Base-by-base conservation (phyloP, 1,284 basidiomycete genomes). In the Sanguinoderma infundibulare region DNA sequence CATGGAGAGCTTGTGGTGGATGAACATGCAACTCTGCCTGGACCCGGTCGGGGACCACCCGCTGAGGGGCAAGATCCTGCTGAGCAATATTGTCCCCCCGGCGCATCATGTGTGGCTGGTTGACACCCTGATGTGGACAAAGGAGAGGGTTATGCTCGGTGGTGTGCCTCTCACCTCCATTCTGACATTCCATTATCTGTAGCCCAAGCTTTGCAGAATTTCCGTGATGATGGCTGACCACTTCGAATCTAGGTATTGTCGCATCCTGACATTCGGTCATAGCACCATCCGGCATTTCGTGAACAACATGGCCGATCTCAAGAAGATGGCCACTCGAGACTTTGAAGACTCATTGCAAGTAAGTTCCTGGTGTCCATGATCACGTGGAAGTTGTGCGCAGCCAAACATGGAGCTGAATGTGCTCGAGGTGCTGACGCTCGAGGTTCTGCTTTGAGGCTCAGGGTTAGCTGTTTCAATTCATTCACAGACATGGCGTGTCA, bases 81-180 rank as follows among this genome's bases (percentile, higher is more conserved):
- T 79, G 60, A 75, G 76, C 20, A 77, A 77, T 5, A 82, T 90
- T 65, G 75, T 86, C 57, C 82, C 80, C 62, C 64, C 72, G 3
- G 67, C 71, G 7, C 86, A 88, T 66, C 84, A 79, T 64, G 78
- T 79, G 40, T 82, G 88, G 6, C 69, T 89, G 67, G 77, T 79
- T 60, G 67, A 71, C 10, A 73, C 88, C 47, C 72, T 91, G 42
- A 74, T 78, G 3, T 70, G 76, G 12, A 85, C 86, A 2, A 81
- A 85, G 60, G 90, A 87, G 24, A 74, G 81, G 59, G 70, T 86
- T 53, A 73, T 90, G 14, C 74, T 85, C 2, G 87, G 88, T 3
- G 87, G 84, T 14, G 78, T n/a, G n/a, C n/a, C n/a, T n/a, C n/a
- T n/a, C n/a, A n/a, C n/a, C n/a, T n/a, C n/a, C n/a, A n/a, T n/a